These are phyloP conservation scores for Effrenium voratum DNA, from an alignment of 73 alveolate species.

Conservation along the genomic window DNA sequence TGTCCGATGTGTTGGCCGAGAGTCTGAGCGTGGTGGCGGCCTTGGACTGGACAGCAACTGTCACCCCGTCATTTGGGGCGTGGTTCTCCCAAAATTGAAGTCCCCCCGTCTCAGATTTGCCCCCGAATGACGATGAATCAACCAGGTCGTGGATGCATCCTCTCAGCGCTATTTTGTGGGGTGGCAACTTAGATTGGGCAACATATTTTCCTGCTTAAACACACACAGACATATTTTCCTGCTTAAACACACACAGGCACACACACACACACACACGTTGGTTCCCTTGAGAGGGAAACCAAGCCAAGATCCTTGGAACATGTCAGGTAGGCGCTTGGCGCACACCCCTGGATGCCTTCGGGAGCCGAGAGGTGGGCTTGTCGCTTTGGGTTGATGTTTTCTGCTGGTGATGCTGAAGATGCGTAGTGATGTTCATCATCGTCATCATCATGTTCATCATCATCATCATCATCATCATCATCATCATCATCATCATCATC, in stretches of 20 bases:
- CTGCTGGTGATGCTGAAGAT: neutral
- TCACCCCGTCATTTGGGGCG: too few relatives aligned
- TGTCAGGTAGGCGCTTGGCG: slow-evolving; percentile 60
- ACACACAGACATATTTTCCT: too few relatives aligned
- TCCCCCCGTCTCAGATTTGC: too few relatives aligned
- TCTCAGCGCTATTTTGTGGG: neutral
- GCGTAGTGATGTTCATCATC: neutral
- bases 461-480: neutral
- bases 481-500: too few relatives aligned
- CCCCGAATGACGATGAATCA: neutral
- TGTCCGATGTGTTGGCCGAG: too few relatives aligned
- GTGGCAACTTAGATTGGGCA: neutral
- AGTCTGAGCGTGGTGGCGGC: too few relatives aligned
- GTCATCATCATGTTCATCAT: neutral
- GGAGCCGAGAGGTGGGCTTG: slow-evolving; percentile 46
- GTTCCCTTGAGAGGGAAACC: neutral
- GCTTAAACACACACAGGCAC: too few relatives aligned
- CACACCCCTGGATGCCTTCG: slow-evolving; percentile 80
- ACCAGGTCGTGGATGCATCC: neutral
- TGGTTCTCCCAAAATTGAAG: too few relatives aligned
- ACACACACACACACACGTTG: too few relatives aligned
- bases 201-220: too few relatives aligned
- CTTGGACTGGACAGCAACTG: too few relatives aligned
- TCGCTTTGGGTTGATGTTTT: neutral
- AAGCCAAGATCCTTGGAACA: neutral